Percentiles rank a stretch among this genome's conserved stretches.
phyloP scores from a whole-genome alignment of 2,329 filamentous ascomycete species.

The Graphilbum ipis-grandicollis region DNA sequence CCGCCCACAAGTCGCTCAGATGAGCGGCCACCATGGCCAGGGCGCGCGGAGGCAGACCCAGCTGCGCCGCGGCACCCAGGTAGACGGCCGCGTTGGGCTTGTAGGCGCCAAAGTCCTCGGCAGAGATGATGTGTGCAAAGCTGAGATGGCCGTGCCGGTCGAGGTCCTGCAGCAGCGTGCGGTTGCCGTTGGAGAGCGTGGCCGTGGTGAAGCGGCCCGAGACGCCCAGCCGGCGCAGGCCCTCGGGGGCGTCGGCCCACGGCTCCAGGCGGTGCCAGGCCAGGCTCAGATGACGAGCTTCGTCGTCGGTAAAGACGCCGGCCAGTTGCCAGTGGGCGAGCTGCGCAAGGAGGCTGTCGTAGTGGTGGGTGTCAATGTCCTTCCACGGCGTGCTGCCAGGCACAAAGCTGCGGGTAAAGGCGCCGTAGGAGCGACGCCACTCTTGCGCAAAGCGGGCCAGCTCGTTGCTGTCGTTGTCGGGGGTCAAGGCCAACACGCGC shows the following conservation, averaged over 20 bases:
- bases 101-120: constrained; percentile 56
- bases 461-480: constrained; percentile 38
- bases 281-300: constrained; percentile 42
- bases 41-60: constrained; percentile 39
- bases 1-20: constrained; percentile 49
- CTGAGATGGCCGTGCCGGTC: constrained; percentile 36
- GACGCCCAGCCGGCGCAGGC: constrained; percentile 34
- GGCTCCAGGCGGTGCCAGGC: constrained; percentile 58
- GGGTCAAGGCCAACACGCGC: constrained; percentile 31
- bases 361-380: constrained; percentile 57
- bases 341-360: constrained; percentile 40
- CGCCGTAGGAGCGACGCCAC: constrained; percentile 49
- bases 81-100: constrained; percentile 57
- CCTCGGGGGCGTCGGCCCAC: constrained; percentile 46
- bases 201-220: constrained; percentile 36
- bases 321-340: constrained; percentile 36
- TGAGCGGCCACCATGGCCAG: constrained; percentile 69
- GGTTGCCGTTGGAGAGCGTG: constrained; percentile 62
- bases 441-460: constrained; percentile 51
- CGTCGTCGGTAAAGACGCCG: constrained; percentile 42
- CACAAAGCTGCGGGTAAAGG: constrained; percentile 39
- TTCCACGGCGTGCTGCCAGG: constrained; percentile 35
- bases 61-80: constrained; percentile 41
- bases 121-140: constrained; percentile 51
- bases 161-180: constrained; percentile 48